Evolutionary conservation across 1,284 basidiomycete genomes (phyloP).

Genomic region (Apiotrichum montevideense): DNA sequence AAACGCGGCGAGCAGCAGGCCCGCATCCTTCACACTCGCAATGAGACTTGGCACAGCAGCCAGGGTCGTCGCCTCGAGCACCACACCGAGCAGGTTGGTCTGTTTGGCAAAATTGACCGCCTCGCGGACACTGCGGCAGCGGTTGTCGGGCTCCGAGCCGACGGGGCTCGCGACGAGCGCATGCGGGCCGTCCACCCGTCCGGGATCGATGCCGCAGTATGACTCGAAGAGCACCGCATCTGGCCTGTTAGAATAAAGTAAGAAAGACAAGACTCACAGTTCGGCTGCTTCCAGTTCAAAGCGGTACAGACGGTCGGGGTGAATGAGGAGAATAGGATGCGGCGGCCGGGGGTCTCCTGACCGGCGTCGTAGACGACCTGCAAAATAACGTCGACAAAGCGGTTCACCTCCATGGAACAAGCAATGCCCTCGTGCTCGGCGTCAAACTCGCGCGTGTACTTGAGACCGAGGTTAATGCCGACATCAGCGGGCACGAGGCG

Average conservation of each 20-base stretch:
- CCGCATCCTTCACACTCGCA: constrained; percentile 76
- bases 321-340: constrained; percentile 81
- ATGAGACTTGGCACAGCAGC: constrained; percentile 72
- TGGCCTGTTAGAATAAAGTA: constrained; percentile 37
- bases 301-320: constrained; percentile 69
- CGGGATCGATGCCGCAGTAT: constrained; percentile 64
- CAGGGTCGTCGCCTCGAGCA: constrained; percentile 81
- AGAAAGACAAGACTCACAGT: constrained; percentile 58
- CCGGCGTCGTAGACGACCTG: constrained; percentile 66
- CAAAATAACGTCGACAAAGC: constrained; percentile 73
- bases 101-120: constrained; percentile 90
- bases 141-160: constrained; percentile 50
- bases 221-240: constrained; percentile 95
- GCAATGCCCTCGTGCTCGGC: constrained; percentile 50
- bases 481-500: constrained; percentile 68
- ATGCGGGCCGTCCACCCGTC: constrained; percentile 15
- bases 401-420: constrained; percentile 61
- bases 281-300: constrained; percentile 99
- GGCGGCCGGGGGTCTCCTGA: constrained; percentile 51
- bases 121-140: constrained; percentile 69
- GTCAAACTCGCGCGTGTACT: constrained; percentile 55
- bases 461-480: constrained; percentile 74
- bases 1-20: constrained; percentile 77
- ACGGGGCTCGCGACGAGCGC: constrained; percentile 40
- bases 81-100: constrained; percentile 90